Evolutionary conservation across 1,284 basidiomycete genomes (phyloP).

Genomic region (Sanghuangporus baumii): DNA sequence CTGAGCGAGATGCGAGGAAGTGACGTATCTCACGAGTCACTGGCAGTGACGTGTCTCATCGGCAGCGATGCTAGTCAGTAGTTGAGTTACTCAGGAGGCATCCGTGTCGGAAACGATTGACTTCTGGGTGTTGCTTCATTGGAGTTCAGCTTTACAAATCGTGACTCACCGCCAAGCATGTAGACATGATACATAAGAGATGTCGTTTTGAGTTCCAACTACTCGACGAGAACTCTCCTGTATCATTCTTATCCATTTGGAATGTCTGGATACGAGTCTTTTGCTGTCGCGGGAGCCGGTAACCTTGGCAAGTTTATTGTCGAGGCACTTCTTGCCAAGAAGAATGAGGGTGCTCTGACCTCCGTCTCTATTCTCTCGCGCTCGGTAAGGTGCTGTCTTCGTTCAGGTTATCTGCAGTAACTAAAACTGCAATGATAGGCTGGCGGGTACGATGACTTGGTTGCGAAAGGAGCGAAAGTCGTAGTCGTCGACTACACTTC

Average conservation of each 20-base stretch:
- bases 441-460: neutral
- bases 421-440: neutral
- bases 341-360: slow-evolving; percentile 12
- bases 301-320: slow-evolving; percentile 23
- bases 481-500: slow-evolving; percentile 30
- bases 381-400: slow-evolving; percentile 1
- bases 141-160: too few species aligned
- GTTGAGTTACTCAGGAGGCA: too few species aligned
- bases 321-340: slow-evolving; percentile 22
- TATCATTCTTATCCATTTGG: neutral
- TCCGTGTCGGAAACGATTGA: too few species aligned
- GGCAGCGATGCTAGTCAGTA: too few species aligned
- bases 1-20: too few species aligned
- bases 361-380: slow-evolving; percentile 21
- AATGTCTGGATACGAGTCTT: slow-evolving; percentile 25
- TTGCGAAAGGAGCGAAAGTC: slow-evolving; percentile 25
- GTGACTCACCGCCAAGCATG: too few species aligned
- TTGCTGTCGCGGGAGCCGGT: slow-evolving; percentile 24
- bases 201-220: neutral
- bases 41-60: too few species aligned
- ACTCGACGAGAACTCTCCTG: neutral
- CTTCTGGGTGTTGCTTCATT: too few species aligned
- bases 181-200: too few species aligned
- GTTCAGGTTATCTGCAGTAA: too few species aligned
- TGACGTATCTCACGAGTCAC: too few species aligned